Percentiles rank a stretch among this genome's conserved stretches.
phyloP scores from a whole-genome alignment of 2,329 filamentous ascomycete genomes.

The Davidsoniella eucalypti region DNA sequence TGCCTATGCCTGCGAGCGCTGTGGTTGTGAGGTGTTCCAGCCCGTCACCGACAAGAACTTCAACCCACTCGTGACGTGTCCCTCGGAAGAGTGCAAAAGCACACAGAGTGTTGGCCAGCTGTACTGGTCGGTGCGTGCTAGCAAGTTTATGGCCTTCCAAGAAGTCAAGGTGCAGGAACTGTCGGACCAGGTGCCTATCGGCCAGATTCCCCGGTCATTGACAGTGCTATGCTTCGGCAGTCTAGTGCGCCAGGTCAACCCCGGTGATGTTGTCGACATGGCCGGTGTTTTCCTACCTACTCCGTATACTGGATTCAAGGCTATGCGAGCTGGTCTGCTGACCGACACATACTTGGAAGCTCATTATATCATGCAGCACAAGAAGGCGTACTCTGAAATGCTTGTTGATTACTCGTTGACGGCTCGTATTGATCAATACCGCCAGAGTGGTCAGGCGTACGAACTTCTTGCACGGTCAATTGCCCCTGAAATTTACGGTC shows the following conservation, averaged over 20 bases:
- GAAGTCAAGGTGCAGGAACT: constrained; percentile 98
- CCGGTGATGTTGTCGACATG: constrained; percentile 85
- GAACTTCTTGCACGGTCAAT: constrained; percentile 93
- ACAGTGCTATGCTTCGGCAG: constrained; percentile 82
- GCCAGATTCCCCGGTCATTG: constrained; percentile 84
- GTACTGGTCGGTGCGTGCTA: constrained; percentile 85
- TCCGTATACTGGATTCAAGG: constrained; percentile 97
- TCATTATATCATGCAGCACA: constrained; percentile 86
- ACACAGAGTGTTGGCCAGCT: constrained; percentile 91
- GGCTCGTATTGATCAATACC: constrained; percentile 69
- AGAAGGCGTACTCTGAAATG: constrained; percentile 93
- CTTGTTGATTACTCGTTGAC: constrained; percentile 65
- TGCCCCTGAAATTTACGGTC: constrained; percentile 91
- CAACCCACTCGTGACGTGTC: constrained; percentile 70
- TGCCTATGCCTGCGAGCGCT: constrained; percentile 93
- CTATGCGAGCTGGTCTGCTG: constrained; percentile 85
- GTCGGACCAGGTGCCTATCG: constrained; percentile 97
- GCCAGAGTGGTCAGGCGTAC: constrained; percentile 79
- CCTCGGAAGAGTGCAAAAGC: constrained; percentile 72
- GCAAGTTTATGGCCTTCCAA: constrained; percentile 94
- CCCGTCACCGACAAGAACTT: constrained; percentile 84
- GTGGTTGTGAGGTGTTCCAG: constrained; percentile 95
- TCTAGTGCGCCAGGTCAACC: constrained; percentile 72
- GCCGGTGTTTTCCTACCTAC: constrained; percentile 93
- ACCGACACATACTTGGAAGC: constrained; percentile 96